Conservation (phyloP, 306 rosid genomes). For the Purshia tridentata region DNA sequence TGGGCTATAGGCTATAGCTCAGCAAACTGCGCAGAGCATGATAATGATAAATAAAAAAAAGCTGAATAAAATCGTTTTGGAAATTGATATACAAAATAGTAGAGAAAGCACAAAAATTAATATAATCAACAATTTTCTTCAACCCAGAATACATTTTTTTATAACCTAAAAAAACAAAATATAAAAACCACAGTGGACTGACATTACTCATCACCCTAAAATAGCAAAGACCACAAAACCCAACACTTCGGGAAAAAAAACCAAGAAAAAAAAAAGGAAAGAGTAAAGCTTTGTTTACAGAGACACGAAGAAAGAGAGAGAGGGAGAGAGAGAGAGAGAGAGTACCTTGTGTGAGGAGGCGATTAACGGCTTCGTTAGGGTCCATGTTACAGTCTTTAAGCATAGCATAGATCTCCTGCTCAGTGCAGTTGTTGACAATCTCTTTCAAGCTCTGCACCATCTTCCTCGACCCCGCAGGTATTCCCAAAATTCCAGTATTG, state of each 20-base stretch:
- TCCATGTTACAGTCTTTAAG: constrained; percentile 99
- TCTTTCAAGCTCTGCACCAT: constrained; percentile 92
- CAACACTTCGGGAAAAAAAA: background rate
- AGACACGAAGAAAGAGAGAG: background rate
- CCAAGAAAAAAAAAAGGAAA: background rate
- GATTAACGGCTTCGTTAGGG: constrained; percentile 98
- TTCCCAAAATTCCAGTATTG: constrained; percentile 59
- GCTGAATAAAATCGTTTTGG: background rate
- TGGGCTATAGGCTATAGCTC: background rate
- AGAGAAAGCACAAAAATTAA: background rate
- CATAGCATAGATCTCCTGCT: constrained; percentile 88
- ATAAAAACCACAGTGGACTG: background rate
- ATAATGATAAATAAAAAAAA: background rate
- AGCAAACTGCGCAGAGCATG: background rate
- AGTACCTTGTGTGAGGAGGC: constrained; percentile 96
- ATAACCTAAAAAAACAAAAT: background rate
- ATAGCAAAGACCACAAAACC: background rate
- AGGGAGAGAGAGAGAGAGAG: background rate
- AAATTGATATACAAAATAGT: background rate
- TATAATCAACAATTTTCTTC: constrained; percentile 5
- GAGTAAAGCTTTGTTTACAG: background rate
- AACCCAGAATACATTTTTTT: background rate
- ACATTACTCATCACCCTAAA: background rate
- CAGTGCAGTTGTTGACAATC: constrained; percentile 78
- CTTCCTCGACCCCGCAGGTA: constrained; percentile 82